Conservation (phyloP, 2,329 filamentous ascomycete genomes). For the Colletotrichum tropicicola region DNA sequence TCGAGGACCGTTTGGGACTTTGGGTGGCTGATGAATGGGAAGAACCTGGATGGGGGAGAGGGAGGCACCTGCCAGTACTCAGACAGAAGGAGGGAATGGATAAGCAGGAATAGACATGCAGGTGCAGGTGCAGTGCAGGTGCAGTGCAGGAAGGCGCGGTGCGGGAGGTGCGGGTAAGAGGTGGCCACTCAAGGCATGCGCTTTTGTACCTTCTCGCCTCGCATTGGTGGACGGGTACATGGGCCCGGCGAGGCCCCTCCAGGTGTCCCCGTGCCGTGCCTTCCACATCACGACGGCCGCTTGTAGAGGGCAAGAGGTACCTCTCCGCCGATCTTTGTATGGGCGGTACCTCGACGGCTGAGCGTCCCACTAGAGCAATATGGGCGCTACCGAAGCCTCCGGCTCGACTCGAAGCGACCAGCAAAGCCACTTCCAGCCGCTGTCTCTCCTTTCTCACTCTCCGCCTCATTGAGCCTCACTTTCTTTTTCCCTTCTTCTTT, state of each 20-base stretch:
- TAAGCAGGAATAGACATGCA: no score
- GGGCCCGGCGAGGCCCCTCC: background rate
- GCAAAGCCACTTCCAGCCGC: background rate
- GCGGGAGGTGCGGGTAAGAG: no score
- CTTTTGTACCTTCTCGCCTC: background rate
- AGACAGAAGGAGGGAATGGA: no score
- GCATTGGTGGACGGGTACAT: background rate
- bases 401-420: slow-evolving; percentile 7
- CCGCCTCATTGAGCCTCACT: slow-evolving; percentile 3
- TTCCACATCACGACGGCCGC: background rate
- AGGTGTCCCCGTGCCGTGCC: background rate
- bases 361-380: slow-evolving; percentile 1
- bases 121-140: no score
- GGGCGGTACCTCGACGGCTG: background rate
- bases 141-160: no score
- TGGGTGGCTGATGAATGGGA: background rate
- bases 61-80: background rate
- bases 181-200: no score
- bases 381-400: slow-evolving; percentile 28
- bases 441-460: slow-evolving; percentile 19
- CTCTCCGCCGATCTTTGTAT: background rate
- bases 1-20: background rate
- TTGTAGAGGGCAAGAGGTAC: background rate
- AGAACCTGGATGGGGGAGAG: background rate
- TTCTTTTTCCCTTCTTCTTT: background rate